Evolutionary conservation across 1,284 basidiomycete genomes (phyloP).

Genomic region (Ustilago sp.): DNA sequence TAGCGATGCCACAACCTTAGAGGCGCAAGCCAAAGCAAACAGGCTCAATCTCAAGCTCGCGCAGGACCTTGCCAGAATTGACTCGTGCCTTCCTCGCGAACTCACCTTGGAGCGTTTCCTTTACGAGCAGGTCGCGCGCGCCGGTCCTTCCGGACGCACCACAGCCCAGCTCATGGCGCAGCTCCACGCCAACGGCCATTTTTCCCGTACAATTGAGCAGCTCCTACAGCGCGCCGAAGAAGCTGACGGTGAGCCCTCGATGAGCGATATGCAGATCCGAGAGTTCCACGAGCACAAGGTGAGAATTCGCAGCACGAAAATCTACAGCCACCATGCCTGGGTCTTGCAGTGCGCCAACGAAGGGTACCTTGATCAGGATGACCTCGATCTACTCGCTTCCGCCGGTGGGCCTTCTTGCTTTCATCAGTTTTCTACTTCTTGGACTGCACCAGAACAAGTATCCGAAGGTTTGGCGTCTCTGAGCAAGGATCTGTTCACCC

Average conservation of each 20-base stretch:
- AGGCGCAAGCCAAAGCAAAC: constrained; percentile 26
- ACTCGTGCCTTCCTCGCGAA: constrained; percentile 33
- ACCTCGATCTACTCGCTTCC: constrained; percentile 23
- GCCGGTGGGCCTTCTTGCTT: constrained; percentile 34
- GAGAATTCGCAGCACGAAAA: constrained; percentile 34
- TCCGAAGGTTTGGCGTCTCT: background rate
- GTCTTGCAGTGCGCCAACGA: constrained; percentile 47
- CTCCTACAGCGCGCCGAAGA: constrained; percentile 32
- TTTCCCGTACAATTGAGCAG: constrained; percentile 30
- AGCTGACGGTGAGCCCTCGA: constrained; percentile 30
- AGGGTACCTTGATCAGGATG: constrained; percentile 31
- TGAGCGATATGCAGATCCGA: constrained; percentile 36
- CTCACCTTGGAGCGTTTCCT: constrained; percentile 41
- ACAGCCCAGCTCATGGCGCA: constrained; percentile 26
- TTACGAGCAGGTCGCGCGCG: constrained; percentile 35
- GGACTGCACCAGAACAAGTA: constrained; percentile 19
- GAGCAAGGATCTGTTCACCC: constrained; percentile 24
- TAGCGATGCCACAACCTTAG: constrained; percentile 18
- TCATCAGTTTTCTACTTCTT: constrained; percentile 22
- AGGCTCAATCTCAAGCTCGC: constrained; percentile 19
- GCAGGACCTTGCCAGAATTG: constrained; percentile 31
- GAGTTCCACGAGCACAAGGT: constrained; percentile 45
- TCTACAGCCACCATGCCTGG: constrained; percentile 51
- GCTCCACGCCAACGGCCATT: constrained; percentile 33
- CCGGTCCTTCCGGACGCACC: constrained; percentile 36